Evolutionary conservation across 106 monocot species (phyloP), one percentile per base, ranked within the genome.

Genomic region (Dactylorhiza incarnata): DNA sequence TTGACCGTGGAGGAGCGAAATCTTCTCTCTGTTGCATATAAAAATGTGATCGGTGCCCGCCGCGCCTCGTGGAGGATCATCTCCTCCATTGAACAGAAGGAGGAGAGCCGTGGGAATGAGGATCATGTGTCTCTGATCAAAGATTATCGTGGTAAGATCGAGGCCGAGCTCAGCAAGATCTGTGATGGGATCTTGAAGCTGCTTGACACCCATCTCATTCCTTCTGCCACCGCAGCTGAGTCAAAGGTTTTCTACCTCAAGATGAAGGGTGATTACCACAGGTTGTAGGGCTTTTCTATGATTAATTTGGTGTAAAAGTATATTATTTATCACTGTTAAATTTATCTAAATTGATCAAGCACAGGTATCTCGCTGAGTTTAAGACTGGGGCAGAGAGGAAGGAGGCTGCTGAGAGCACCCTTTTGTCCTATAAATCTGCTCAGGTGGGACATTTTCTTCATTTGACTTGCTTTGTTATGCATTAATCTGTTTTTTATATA

Each of bases 191-290:
- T 84, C 66, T 77, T 81, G 73, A 81, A 74, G 16, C 66, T 84
- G 73, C 80, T 84, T 14, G 84, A 84, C 29, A 74, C 84, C 0
- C 80, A 84, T 73, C 80, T 84, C 48, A 56, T 84, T 22, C 84
- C 84, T 55, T 73, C 84, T 54, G 77, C 84, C 13, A 77, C 46
- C 45, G 73, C 77, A 44, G 77, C 84, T 44, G 84, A 84, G 54
- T 84, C 84, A 54, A 84, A 84, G 74, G 84, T 84, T 22, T 84
- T 84, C 72, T 84, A 84, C 54, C 80, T 84, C 46, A 84, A 84
- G 72, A 84, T 84, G 84, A 84, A 84, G 81, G 84, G 84, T 29
- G 84, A 84, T 73, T 84, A 84, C 73, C 81, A 84, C 81, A 84
- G 84, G 84, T 84, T 49, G 19, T 59, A 3, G 17, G 54, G 1